Percentiles rank a stretch among this genome's conserved stretches.
These are phyloP conservation scores for Saccharomycopsis fodiens DNA, from an alignment of 805 yeast genomes.

Conservation along the genomic window DNA sequence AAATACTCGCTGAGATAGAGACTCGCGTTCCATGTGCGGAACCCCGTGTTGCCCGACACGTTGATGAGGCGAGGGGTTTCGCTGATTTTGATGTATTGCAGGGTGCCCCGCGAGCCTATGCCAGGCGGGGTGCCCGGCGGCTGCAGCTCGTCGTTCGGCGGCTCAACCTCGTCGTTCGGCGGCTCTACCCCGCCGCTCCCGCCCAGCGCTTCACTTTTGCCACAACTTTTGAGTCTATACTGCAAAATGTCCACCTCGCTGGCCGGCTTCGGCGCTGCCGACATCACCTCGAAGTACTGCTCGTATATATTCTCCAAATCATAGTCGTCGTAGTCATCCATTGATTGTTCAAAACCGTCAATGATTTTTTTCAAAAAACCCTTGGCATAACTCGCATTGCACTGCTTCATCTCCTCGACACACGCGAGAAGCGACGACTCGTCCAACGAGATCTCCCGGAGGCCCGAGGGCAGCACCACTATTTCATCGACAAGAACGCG, in stretches of 20 bases:
- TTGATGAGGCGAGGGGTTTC: constrained; percentile 62
- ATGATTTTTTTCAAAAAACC: constrained; percentile 38
- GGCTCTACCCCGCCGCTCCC: too few species aligned
- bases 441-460: constrained; percentile 23
- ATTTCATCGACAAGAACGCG: constrained; percentile 25
- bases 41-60: constrained; percentile 80
- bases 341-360: constrained; percentile 4
- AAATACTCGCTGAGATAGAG: constrained; percentile 53
- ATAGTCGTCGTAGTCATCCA: constrained; percentile 15
- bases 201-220: too few species aligned
- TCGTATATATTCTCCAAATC: constrained; percentile 28
- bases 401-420: background rate
- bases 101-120: constrained; percentile 3
- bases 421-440: background rate
- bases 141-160: too few species aligned
- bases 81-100: constrained; percentile 29
- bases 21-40: constrained; percentile 93
- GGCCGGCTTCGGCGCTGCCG: constrained; percentile 24
- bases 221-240: constrained; percentile 23
- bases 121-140: too few species aligned
- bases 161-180: too few species aligned
- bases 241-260: constrained; percentile 27
- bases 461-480: background rate
- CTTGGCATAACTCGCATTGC: constrained; percentile 48
- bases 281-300: constrained; percentile 26